Conservation (phyloP, 257 asterid genomes). For the Solanum piurae region DNA sequence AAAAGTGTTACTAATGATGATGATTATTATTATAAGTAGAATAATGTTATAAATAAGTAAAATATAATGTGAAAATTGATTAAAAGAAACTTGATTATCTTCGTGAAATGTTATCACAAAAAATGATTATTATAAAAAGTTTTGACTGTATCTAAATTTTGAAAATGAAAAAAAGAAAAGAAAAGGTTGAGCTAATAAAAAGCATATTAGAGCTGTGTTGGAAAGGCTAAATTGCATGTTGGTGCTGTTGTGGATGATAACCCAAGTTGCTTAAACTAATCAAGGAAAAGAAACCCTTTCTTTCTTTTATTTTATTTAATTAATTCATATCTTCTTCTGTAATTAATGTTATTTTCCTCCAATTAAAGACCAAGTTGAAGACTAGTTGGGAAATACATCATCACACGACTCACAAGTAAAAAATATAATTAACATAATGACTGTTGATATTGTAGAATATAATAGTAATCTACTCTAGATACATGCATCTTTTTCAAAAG, state of each 20-base stretch:
- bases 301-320: neutral
- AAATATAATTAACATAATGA: neutral
- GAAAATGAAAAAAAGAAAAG: neutral
- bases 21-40: neutral
- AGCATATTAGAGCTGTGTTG: slow-evolving; percentile 16
- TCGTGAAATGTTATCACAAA: too few relatives aligned
- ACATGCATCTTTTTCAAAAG: slow-evolving; percentile 12
- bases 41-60: neutral
- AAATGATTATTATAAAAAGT: too few relatives aligned
- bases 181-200: neutral
- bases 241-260: slow-evolving; percentile 23
- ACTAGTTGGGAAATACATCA: neutral
- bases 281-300: slow-evolving; percentile 7
- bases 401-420: neutral
- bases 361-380: neutral
- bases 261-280: slow-evolving; percentile 29
- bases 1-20: neutral
- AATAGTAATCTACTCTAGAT: neutral
- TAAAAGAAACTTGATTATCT: too few relatives aligned
- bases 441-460: neutral
- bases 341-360: neutral
- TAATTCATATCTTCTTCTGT: neutral
- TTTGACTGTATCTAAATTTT: neutral
- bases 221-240: slow-evolving; percentile 22
- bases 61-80: neutral